Base-by-base conservation (phyloP, 2,329 filamentous ascomycete species). In the Curvularia spicifera region DNA sequence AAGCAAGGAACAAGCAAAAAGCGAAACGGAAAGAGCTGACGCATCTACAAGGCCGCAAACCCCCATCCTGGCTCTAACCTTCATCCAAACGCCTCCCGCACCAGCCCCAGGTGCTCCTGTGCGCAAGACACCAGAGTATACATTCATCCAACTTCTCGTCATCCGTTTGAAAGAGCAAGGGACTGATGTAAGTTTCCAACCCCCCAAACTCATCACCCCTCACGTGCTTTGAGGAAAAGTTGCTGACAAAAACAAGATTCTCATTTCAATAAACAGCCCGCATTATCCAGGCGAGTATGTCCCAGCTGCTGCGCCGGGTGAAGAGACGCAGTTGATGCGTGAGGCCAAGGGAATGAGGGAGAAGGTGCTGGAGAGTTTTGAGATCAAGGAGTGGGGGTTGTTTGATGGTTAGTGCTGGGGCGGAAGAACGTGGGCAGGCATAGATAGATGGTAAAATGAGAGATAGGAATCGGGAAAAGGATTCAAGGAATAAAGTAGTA, bases 181-280 rank as follows among this genome's bases (percentile, higher is more conserved):
- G 56, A 94, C 93, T 1, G 94, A 98, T 77, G 51, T 57, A 56
- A 3, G 53, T 29, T 20, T 26, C 24, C 18, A n/a, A n/a, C 1
- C 18, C 18, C 18, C 18, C 18, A 18, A 18, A 1, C 18, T 1
- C 18, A 18, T 18, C 18, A 18, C 18, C 4, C 18, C 8, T 13
- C 6, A 7, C 6, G 28, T 20, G n/a, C 8, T 12, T 1, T 7
- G 18, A 18, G 18, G 18, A 18, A 18, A 18, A 18, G 18, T 4
- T 33, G 15, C 12, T 33, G 5, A 33, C 10, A 29, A 31, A 40
- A 31, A 33, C 15, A 33, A 53, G 54, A 80, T 98, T 39, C 80
- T 97, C 46, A 87, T 97, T 61, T 91, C 91, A 40, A 86, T 97
- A 72, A 97, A 97, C 77, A 90, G 96, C 47, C 94, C 93, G 28